Conservation (phyloP, 495 filamentous ascomycete genomes). For the Penicillium manginii region DNA sequence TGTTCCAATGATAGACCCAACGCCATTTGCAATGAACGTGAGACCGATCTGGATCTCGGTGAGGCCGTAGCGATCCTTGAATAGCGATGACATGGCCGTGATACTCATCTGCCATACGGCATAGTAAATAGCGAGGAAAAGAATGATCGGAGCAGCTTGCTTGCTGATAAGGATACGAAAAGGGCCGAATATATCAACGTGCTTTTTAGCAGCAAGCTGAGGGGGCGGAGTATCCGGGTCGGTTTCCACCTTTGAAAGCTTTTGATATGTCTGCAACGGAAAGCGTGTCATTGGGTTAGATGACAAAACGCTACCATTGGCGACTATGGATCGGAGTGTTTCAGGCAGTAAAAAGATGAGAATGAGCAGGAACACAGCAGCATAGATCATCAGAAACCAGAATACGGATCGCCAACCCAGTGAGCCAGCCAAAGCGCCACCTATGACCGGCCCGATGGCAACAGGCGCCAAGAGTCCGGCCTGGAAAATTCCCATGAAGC, state of each 20-base stretch:
- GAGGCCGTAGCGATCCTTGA: conserved; percentile 44
- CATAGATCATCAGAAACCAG: conserved; percentile 57
- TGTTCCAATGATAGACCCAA: conserved; percentile 54
- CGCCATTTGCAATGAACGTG: conserved; percentile 55
- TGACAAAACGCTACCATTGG: conserved; percentile 45
- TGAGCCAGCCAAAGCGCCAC: conserved; percentile 53
- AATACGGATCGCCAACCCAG: conserved; percentile 62
- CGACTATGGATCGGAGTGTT: conserved; percentile 56
- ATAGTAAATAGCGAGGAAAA: conserved; percentile 56
- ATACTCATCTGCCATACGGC: conserved; percentile 62
- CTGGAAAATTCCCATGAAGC: conserved; percentile 59
- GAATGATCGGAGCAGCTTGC: conserved; percentile 47
- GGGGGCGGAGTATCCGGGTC: conserved; percentile 5
- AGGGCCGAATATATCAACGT: conserved; percentile 40
- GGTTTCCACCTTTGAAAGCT: conserved; percentile 27
- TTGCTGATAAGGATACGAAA: conserved; percentile 51
- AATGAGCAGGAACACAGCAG: conserved; percentile 44
- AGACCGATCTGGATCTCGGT: conserved; percentile 52
- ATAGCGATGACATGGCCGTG: conserved; percentile 56
- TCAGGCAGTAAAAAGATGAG: conserved; percentile 55
- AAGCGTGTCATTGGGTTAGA: conserved; percentile 31
- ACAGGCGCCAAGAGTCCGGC: conserved; percentile 50
- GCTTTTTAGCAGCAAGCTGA: conserved; percentile 27
- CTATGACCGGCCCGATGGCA: conserved; percentile 58
- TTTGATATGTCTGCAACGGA: conserved; percentile 32